A percentile compares a stretch with the other conserved stretches of the same genome.
These are phyloP conservation scores for Tetradesmus lagerheimii DNA, from an alignment of 139 green algal species.

Conservation along the genomic window DNA sequence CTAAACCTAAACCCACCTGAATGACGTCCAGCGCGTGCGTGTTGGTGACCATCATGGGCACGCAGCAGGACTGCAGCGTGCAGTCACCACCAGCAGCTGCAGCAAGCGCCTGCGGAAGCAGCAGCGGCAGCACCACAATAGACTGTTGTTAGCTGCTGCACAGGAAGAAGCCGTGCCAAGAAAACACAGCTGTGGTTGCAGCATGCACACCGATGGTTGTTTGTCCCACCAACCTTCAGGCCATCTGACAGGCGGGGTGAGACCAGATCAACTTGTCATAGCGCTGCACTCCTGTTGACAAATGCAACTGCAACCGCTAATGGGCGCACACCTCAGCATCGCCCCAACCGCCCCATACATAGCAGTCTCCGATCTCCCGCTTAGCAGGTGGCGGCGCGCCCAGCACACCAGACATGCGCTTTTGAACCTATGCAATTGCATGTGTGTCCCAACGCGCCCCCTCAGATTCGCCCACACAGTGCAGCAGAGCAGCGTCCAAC, in stretches of 20 bases:
- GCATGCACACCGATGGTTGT: no score
- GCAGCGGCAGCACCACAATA: neutral
- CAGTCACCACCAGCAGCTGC: constrained; percentile 57
- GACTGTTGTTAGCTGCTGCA: no score
- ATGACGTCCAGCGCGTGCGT: constrained; percentile 70
- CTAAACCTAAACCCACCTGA: constrained; percentile 62
- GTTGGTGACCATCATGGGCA: constrained; percentile 64
- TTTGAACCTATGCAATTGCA: no score
- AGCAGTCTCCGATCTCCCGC: constrained; percentile 76
- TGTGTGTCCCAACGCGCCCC: no score
- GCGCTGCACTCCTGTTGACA: no score
- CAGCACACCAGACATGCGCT: no score
- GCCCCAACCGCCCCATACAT: constrained; percentile 70
- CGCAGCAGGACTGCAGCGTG: constrained; percentile 21
- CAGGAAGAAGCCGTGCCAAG: no score
- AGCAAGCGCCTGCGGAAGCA: constrained; percentile 24
- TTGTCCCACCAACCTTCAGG: no score
- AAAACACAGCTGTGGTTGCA: no score
- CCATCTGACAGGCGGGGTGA: neutral
- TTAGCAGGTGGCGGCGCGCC: constrained; percentile 36
- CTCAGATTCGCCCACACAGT: constrained; percentile 58
- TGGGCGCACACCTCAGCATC: neutral
- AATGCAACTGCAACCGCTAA: no score
- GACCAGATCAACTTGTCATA: no score
- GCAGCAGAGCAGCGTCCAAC: no score